Conservation (phyloP, 2,329 filamentous ascomycete genomes). For the Claviceps sp. region DNA sequence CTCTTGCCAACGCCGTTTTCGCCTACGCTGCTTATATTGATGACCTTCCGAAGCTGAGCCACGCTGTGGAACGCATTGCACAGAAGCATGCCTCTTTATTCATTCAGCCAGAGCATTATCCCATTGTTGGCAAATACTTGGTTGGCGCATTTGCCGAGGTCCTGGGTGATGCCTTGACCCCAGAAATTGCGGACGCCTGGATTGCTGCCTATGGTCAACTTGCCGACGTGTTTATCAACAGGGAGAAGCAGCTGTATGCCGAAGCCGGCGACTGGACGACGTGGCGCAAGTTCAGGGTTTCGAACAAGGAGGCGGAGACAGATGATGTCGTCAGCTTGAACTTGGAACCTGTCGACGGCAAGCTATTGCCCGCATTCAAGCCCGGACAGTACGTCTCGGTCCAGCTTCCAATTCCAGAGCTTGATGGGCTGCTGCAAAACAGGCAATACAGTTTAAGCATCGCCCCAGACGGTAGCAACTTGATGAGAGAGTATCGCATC, state of each 20-base stretch:
- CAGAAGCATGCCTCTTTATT: slow-evolving; percentile 65
- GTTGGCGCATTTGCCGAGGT: slow-evolving; percentile 54
- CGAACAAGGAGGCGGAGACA: slow-evolving; percentile 47
- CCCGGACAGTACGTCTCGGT: slow-evolving; percentile 66
- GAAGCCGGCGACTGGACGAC: slow-evolving; percentile 27
- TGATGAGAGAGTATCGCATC: slow-evolving; percentile 52
- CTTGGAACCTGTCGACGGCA: slow-evolving; percentile 46
- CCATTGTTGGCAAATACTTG: slow-evolving; percentile 54
- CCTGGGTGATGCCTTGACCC: slow-evolving; percentile 53
- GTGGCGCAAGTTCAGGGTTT: slow-evolving; percentile 42
- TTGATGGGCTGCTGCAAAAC: slow-evolving; percentile 49
- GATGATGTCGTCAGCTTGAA: slow-evolving; percentile 54
- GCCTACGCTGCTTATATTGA: slow-evolving; percentile 64
- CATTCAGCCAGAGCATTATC: slow-evolving; percentile 55
- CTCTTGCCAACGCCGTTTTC: slow-evolving; percentile 55
- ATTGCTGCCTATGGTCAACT: slow-evolving; percentile 57
- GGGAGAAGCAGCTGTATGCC: slow-evolving; percentile 50
- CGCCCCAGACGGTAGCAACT: slow-evolving; percentile 27
- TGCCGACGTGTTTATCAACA: slow-evolving; percentile 55
- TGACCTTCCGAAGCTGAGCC: slow-evolving; percentile 45
- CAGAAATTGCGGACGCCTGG: slow-evolving; percentile 58
- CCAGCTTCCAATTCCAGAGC: slow-evolving; percentile 44
- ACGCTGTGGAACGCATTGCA: slow-evolving; percentile 53
- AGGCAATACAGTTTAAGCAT: slow-evolving; percentile 66
- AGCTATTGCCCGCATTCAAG: slow-evolving; percentile 42